These are phyloP conservation scores for Dryas alaskensis DNA, from an alignment of 306 rosid genomes.

Conservation along the genomic window DNA sequence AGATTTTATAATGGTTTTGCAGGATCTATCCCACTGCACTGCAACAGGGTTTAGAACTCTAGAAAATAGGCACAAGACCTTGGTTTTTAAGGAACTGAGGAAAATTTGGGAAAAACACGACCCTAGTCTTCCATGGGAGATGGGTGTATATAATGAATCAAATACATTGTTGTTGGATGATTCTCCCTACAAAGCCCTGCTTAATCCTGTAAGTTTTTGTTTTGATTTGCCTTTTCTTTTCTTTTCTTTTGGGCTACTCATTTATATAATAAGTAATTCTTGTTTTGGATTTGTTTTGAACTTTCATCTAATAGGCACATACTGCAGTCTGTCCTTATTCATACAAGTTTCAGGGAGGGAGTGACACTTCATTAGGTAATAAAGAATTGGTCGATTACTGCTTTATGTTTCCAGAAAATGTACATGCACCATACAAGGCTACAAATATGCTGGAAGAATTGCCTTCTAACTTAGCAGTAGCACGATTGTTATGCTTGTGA, in stretches of 20 bases:
- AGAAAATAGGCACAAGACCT: constrained; percentile 54
- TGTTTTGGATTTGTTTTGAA: constrained; percentile 15
- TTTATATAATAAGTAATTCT: background rate
- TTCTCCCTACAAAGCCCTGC: constrained; percentile 83
- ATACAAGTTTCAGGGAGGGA: constrained; percentile 35
- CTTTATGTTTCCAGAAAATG: constrained; percentile 3
- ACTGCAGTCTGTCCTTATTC: constrained; percentile 62
- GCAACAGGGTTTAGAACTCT: constrained; percentile 51
- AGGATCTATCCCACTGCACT: constrained; percentile 68
- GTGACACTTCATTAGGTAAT: constrained; percentile 68
- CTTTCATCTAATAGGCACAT: constrained; percentile 43
- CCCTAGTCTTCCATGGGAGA: constrained; percentile 74
- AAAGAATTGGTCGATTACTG: constrained; percentile 11
- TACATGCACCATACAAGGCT: background rate
- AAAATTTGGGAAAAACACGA: constrained; percentile 76
- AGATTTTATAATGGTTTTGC: constrained; percentile 14
- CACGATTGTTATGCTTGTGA: background rate
- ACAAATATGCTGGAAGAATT: background rate
- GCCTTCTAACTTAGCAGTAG: background rate
- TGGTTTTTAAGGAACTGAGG: constrained; percentile 76
- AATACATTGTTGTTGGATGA: constrained; percentile 81
- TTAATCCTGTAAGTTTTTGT: constrained; percentile 60
- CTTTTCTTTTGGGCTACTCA: background rate
- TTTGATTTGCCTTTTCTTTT: background rate
- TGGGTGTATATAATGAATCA: constrained; percentile 59